phyloP scores from a whole-genome alignment of 345 rosid genomes.

The Psidium guajava region DNA sequence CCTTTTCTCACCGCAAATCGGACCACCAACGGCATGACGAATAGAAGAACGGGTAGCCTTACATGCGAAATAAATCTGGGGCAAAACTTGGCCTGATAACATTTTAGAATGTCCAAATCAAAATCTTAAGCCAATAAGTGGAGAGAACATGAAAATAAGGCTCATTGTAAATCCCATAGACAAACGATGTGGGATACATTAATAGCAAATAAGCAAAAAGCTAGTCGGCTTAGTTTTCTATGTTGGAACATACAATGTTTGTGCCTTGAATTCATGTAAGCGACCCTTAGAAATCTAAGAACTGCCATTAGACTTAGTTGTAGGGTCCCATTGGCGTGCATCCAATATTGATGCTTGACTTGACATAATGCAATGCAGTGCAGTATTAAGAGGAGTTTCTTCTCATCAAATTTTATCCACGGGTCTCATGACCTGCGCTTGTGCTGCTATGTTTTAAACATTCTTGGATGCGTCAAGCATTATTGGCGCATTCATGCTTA shows the following conservation, averaged over 20 bases:
- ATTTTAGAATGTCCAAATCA: background rate
- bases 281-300: background rate
- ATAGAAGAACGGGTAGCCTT: background rate
- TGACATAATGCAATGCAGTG: background rate
- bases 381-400: background rate
- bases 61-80: background rate
- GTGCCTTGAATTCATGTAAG: background rate
- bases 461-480: too few species aligned
- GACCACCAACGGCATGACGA: background rate
- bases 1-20: background rate
- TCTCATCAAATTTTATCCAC: background rate
- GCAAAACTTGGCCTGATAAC: background rate
- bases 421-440: background rate
- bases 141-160: background rate
- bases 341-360: background rate
- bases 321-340: background rate
- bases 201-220: background rate
- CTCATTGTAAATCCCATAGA: background rate
- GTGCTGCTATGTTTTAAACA: too few species aligned
- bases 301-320: background rate
- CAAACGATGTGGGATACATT: background rate
- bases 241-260: background rate
- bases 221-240: background rate
- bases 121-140: background rate
- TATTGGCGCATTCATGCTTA: background rate